Percentiles rank a stretch among this genome's conserved stretches.
Conservation (phyloP, 2,329 filamentous ascomycete genomes). For the Scorias spongiosa region DNA sequence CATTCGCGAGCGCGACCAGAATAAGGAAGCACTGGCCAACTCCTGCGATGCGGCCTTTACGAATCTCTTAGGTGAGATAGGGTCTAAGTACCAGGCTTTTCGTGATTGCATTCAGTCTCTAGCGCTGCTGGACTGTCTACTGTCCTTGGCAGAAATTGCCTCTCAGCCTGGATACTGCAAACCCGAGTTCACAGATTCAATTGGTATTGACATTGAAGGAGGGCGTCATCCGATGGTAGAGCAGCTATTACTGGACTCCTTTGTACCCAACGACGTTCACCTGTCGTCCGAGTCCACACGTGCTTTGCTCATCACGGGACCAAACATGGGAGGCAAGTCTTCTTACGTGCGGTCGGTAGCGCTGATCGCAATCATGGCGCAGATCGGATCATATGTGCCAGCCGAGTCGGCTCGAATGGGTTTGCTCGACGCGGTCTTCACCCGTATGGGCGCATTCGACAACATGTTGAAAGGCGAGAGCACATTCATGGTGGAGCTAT, state of each 20-base stretch:
- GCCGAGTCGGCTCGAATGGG: slow-evolving; percentile 60
- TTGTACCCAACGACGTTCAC: slow-evolving; percentile 78
- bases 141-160: slow-evolving; percentile 74
- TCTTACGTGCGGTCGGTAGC: slow-evolving; percentile 89
- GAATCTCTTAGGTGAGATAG: slow-evolving; percentile 55
- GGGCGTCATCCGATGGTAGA: slow-evolving; percentile 95
- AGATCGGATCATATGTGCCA: slow-evolving; percentile 88
- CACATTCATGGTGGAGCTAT: slow-evolving; percentile 97
- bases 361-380: slow-evolving; percentile 82
- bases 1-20: slow-evolving; percentile 77
- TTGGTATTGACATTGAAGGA: slow-evolving; percentile 52
- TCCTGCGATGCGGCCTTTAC: slow-evolving; percentile 77
- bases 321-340: slow-evolving; percentile 99
- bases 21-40: slow-evolving; percentile 82
- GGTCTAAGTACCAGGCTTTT: slow-evolving; percentile 72
- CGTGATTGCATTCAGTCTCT: slow-evolving; percentile 79
- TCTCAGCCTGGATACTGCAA: slow-evolving; percentile 76
- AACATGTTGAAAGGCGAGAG: slow-evolving; percentile 90
- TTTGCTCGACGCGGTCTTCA: slow-evolving; percentile 81
- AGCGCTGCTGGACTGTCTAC: slow-evolving; percentile 74
- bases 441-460: slow-evolving; percentile 89
- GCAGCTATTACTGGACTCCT: slow-evolving; percentile 66
- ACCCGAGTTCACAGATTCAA: slow-evolving; percentile 51
- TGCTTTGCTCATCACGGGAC: slow-evolving; percentile 81
- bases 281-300: slow-evolving; percentile 52